Percentiles rank a stretch among this genome's conserved stretches.
These are phyloP conservation scores for Leccinum longicurvipes DNA, from an alignment of 768 basidiomycete species.

Conservation along the genomic window DNA sequence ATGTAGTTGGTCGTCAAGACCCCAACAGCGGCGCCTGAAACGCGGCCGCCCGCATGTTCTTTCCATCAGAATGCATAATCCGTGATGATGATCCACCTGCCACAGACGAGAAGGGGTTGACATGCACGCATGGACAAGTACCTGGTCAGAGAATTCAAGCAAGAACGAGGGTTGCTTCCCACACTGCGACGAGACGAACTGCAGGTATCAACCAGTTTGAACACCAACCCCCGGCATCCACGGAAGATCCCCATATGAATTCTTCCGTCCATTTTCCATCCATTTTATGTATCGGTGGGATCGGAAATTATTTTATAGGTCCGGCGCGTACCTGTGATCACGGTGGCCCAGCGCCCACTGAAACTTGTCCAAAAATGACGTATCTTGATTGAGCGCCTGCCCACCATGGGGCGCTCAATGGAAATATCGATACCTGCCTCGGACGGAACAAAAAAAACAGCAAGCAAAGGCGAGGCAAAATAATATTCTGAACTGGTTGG, in stretches of 20 bases:
- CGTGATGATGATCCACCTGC: neutral
- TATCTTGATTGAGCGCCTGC: neutral
- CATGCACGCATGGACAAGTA: neutral
- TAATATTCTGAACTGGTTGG: conserved; percentile 1
- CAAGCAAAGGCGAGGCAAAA: too few species aligned
- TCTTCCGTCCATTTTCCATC: neutral
- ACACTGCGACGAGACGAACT: neutral
- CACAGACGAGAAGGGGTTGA: neutral
- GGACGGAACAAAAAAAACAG: neutral
- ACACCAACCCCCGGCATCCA: neutral
- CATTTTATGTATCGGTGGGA: neutral
- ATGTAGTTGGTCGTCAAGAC: conserved; percentile 2
- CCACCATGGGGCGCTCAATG: neutral
- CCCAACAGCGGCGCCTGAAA: neutral
- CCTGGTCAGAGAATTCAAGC: neutral
- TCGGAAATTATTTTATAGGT: neutral
- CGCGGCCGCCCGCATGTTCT: neutral
- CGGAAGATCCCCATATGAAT: neutral
- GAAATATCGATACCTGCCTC: neutral
- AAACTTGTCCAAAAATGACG: neutral
- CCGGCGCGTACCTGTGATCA: neutral
- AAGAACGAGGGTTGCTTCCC: neutral
- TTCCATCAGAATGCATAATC: neutral
- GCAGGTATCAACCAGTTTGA: neutral
- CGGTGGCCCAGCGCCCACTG: neutral